Base-by-base conservation (phyloP, 1,139 yeast genomes). In the Yamadazyma buinensis region DNA sequence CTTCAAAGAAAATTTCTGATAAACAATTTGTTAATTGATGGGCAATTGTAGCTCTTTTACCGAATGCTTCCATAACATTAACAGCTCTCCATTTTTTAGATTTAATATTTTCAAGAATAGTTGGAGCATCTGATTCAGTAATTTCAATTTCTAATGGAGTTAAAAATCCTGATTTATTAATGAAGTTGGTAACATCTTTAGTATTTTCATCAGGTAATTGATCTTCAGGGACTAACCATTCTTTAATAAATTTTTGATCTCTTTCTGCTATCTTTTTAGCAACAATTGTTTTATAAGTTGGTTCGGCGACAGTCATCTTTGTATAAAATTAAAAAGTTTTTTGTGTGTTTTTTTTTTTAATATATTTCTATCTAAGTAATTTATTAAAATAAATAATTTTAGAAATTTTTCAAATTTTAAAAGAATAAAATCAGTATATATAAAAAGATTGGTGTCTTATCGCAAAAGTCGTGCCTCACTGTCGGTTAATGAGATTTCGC, bases 1-100 rank as follows among this genome's bases (percentile, higher is more conserved):
- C 63, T 11, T 59, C 65, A 37, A 60, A 55, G 38, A 62, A 61
- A 11, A 67, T 54, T 32, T 66, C 70, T 14, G 54, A 42, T 22
- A 59, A 53, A 39, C 69, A 62, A 46, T 61, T 54, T 28, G 67
- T 59, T 41, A 72, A 51, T 40, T 72, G 77, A 38, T 72, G 75
- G 1, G 74, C 71, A 11, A 72, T 40, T 5, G 68, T 61, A 4
- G 76, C 75, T 37, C 77, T 46, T 36, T 58, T 61, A 25, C 62
- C 57, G 35, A 55, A 55, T 1, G 62, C 61, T 13, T 43, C 40
- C 15, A 55, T 44, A 1, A 57, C 61, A 25, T 56, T 47, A 3
- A 44, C 33, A 12, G 59, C 39, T 20, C 51, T 41, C 61, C 59
- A 57, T 17, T 43, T 34, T 32, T 62, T 61, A 1, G 41, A 22